Percentiles rank a stretch among this genome's conserved stretches.
Evolutionary conservation across 2,329 filamentous ascomycete species (phyloP).

Genomic region (Pseudophaeomoniella oleicola): DNA sequence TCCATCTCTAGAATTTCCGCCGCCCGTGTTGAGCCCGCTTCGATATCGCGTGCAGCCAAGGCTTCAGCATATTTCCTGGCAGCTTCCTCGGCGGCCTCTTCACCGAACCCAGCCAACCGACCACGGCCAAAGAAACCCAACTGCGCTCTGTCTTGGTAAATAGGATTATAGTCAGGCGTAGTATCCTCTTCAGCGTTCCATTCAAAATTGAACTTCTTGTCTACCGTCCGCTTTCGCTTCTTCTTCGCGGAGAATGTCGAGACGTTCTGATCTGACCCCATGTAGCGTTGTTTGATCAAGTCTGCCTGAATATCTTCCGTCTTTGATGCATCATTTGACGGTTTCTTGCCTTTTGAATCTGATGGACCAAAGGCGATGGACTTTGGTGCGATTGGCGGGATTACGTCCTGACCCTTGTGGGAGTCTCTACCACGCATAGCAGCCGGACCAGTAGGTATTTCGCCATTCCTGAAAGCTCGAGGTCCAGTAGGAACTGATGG

Average conservation of each 20-base stretch:
- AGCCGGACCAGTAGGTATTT: conserved; percentile 33
- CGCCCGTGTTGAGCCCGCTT: conserved; percentile 63
- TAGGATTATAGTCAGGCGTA: conserved; percentile 64
- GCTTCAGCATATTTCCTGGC: conserved; percentile 48
- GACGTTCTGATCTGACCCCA: conserved; percentile 76
- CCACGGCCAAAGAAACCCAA: conserved; percentile 57
- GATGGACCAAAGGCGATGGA: conserved; percentile 18
- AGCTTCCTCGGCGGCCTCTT: conserved; percentile 37
- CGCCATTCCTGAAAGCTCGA: conserved; percentile 45
- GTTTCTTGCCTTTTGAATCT: conserved; percentile 27
- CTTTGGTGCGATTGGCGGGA: conserved; percentile 33
- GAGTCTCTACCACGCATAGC: conserved; percentile 29
- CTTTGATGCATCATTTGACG: conserved; percentile 25
- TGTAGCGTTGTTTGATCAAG: conserved; percentile 67
- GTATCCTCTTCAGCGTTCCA: conserved; percentile 96
- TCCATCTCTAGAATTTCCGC: conserved; percentile 76
- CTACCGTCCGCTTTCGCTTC: conserved; percentile 81
- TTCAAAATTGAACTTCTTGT: conserved; percentile 98
- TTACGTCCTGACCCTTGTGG: conserved; percentile 36
- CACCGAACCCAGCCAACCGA: conserved; percentile 50
- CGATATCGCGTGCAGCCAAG: conserved; percentile 59
- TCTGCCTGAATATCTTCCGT: conserved; percentile 55
- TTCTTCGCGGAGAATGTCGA: conserved; percentile 90
- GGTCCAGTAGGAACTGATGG: conserved; percentile 54
- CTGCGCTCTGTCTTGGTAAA: conserved; percentile 56